Evolutionary conservation across 2,329 filamentous ascomycete genomes (phyloP), one percentile per base, ranked within the genome.

Genomic region (Macrophomina pseudophaseolina): DNA sequence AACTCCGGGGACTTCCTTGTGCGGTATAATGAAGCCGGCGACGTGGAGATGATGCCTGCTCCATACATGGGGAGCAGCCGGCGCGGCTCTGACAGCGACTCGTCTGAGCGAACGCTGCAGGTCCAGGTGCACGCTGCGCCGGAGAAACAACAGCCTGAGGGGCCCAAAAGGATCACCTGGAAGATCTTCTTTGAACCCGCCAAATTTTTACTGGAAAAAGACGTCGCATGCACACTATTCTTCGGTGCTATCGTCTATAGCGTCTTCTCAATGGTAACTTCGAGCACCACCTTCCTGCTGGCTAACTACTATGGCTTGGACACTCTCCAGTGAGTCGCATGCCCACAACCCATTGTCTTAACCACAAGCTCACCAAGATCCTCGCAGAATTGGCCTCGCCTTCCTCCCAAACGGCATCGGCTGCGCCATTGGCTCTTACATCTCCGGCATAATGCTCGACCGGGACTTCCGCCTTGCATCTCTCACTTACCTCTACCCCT

Each of bases 341-440:
- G 28, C 8, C 5, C 42, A 49, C 30, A 23, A 8, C 1, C 3
- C 28, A 14, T 23, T 6, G 4, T 0, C 14, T 2, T n/a, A 14
- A 52, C 28, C 28, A 12, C 23, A 23, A 2, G 23, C 42, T 59
- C 23, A 44, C 54, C 6, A 32, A 49, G 2, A 23, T 18, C 6
- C 28, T 28, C 14, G 5, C 30, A 52, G 49, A 49, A 80, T 83
- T 11, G 84, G 83, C 0, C 73, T 86, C 4, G 82, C 82, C 0
- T 87, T 86, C 67, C 81, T 88, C 1, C 83, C 84, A 18, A 86
- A 86, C 28, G 86, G 86, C 0, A 80, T 81, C 0, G 85, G 85
- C 0, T 85, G 82, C 16, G 85, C 87, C 69, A 71, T 85, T 2
- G 85, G 85, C 1, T 85, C 84, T 0, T 73, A 86, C 0, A 71